Conservation (phyloP, 2,329 filamentous ascomycete genomes). For the Pseudogymnoascus destructans region DNA sequence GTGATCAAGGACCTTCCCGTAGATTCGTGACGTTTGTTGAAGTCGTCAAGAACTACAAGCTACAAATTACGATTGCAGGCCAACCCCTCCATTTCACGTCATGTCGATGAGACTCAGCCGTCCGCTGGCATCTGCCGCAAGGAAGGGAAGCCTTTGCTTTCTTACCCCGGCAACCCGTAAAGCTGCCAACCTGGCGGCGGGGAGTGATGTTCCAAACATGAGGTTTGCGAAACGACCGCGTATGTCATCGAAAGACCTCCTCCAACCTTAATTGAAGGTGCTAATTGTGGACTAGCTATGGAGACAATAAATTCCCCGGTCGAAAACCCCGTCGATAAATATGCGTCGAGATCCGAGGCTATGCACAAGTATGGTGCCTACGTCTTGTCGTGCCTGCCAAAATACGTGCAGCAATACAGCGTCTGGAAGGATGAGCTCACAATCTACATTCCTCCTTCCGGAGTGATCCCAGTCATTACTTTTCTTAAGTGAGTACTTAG, state of each 20-base stretch:
- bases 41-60: constrained; percentile 8
- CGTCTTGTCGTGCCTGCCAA: constrained; percentile 90
- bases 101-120: constrained; percentile 11
- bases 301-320: constrained; percentile 63
- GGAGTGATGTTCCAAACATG: constrained; percentile 12
- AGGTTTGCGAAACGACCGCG: constrained; percentile 29
- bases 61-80: constrained; percentile 9
- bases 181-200: constrained; percentile 7
- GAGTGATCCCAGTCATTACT: constrained; percentile 78
- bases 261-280: constrained; percentile 15
- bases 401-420: constrained; percentile 98
- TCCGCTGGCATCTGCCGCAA: constrained; percentile 10
- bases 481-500: constrained; percentile 64
- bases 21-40: constrained; percentile 5
- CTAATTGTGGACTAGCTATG: constrained; percentile 26
- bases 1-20: background rate
- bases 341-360: constrained; percentile 70
- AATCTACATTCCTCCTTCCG: constrained; percentile 79
- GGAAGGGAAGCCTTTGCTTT: constrained; percentile 9
- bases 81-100: constrained; percentile 8
- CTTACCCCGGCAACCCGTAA: constrained; percentile 2
- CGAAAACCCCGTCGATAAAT: constrained; percentile 89
- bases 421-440: constrained; percentile 99
- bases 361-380: constrained; percentile 94
- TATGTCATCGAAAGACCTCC: constrained; percentile 24